These are phyloP conservation scores for Ichthyophthirius multifiliis DNA, from an alignment of 169 alveolate genomes.

Conservation along the genomic window DNA sequence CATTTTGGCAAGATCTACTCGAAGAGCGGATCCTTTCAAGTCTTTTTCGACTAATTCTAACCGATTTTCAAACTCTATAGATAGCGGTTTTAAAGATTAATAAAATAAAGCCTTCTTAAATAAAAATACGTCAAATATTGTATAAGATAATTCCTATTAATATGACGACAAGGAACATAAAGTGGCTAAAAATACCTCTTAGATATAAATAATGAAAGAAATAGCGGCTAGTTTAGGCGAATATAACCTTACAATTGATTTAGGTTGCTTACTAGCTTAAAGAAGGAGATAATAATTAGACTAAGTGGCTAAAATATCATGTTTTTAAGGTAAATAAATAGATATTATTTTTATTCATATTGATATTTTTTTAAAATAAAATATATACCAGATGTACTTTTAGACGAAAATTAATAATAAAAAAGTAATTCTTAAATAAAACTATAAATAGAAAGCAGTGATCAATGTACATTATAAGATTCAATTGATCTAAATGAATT, in stretches of 20 bases:
- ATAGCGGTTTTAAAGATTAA: neutral
- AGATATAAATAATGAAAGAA: conserved; percentile 2
- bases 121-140: neutral
- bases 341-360: neutral
- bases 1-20: conserved; percentile 25
- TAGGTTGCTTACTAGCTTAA: conserved; percentile 24
- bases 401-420: neutral
- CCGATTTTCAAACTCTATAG: conserved; percentile 33
- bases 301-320: conserved; percentile 16
- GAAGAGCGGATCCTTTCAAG: conserved; percentile 46
- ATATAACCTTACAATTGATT: conserved; percentile 20
- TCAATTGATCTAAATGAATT: neutral
- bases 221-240: conserved; percentile 19
- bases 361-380: neutral
- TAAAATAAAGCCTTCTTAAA: neutral
- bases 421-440: neutral
- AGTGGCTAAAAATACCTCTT: neutral
- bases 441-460: neutral
- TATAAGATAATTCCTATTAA: neutral
- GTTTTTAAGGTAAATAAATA: neutral
- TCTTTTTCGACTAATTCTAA: conserved; percentile 35
- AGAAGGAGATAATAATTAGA: conserved; percentile 26
- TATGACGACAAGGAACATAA: conserved; percentile 2
- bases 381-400: neutral
- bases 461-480: neutral